These are phyloP conservation scores for Fagus sylvatica DNA, from an alignment of 306 rosid species.

Conservation along the genomic window DNA sequence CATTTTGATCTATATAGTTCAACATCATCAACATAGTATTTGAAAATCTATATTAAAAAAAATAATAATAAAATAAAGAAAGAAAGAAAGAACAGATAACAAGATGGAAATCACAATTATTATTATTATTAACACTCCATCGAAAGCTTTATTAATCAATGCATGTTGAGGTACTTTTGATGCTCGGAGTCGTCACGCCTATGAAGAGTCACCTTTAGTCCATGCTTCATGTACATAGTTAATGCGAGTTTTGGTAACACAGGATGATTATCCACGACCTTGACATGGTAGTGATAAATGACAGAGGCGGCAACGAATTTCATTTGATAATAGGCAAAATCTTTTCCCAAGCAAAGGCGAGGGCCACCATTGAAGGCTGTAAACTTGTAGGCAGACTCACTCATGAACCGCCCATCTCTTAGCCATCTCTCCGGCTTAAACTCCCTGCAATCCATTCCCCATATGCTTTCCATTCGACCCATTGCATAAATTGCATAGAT, in stretches of 20 bases:
- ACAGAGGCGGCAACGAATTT: conserved; percentile 77
- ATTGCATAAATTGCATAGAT: conserved; percentile 77
- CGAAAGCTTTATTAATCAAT: neutral
- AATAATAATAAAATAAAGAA: too few relatives aligned
- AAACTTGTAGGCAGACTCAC: conserved; percentile 85
- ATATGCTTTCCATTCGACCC: conserved; percentile 83
- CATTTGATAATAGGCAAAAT: conserved; percentile 93
- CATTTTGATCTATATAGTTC: too few relatives aligned
- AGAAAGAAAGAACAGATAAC: too few relatives aligned
- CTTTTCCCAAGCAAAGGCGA: conserved; percentile 83
- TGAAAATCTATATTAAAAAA: too few relatives aligned
- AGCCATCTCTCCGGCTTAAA: conserved; percentile 90
- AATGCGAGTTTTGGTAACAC: conserved; percentile 82
- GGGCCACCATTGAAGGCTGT: conserved; percentile 96
- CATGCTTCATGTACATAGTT: conserved; percentile 86
- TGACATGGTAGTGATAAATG: conserved; percentile 58
- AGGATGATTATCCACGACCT: conserved; percentile 52
- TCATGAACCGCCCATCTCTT: conserved; percentile 64
- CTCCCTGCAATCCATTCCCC: conserved; percentile 81
- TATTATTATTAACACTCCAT: too few relatives aligned
- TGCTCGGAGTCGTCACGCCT: conserved; percentile 40
- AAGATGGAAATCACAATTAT: too few relatives aligned
- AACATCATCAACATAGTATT: too few relatives aligned
- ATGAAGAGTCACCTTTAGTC: conserved; percentile 52
- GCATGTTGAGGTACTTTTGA: conserved; percentile 24